Percentiles rank a stretch among this genome's conserved stretches.
These are phyloP conservation scores for Acanthamoeba polyphaga DNA, from an alignment of 208 protist genomes.

Conservation along the genomic window DNA sequence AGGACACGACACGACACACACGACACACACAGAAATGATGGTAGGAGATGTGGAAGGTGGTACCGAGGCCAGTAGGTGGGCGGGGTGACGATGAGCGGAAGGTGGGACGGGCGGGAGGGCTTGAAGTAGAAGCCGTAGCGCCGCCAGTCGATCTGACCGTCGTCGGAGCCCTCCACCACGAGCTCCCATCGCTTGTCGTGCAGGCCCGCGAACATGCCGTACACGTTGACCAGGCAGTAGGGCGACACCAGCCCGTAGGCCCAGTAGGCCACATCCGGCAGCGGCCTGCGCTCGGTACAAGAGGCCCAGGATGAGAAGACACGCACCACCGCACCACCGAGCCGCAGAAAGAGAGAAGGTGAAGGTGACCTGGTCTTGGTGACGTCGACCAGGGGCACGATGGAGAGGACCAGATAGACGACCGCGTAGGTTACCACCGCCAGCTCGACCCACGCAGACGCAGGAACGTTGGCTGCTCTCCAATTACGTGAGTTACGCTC, in stretches of 20 bases:
- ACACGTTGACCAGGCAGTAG: conserved; percentile 74
- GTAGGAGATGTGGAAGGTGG: background rate
- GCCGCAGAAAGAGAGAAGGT: background rate
- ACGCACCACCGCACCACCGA: background rate
- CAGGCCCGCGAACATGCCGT: conserved; percentile 69
- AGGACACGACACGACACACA: too few relatives aligned
- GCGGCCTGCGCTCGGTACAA: background rate
- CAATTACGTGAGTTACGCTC: background rate
- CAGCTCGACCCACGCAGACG: background rate
- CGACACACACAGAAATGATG: too few relatives aligned
- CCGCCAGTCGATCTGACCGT: background rate
- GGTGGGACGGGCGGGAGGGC: conserved; percentile 34
- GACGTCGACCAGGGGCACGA: conserved; percentile 21
- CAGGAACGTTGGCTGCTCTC: background rate
- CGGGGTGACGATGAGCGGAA: conserved; percentile 34
- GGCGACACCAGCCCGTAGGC: conserved; percentile 49
- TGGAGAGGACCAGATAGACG: conserved; percentile 33
- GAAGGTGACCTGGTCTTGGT: conserved; percentile 39
- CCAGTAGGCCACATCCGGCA: conserved; percentile 34
- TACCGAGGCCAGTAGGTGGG: conserved; percentile 66
- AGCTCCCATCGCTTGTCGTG: conserved; percentile 70
- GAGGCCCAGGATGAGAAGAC: too few relatives aligned
- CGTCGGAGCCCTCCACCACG: conserved; percentile 17
- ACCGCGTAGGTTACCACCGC: background rate
- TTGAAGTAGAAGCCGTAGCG: conserved; percentile 72